Evolutionary conservation across 805 yeast genomes (phyloP).

Genomic region (Dipodascopsis uninucleata): DNA sequence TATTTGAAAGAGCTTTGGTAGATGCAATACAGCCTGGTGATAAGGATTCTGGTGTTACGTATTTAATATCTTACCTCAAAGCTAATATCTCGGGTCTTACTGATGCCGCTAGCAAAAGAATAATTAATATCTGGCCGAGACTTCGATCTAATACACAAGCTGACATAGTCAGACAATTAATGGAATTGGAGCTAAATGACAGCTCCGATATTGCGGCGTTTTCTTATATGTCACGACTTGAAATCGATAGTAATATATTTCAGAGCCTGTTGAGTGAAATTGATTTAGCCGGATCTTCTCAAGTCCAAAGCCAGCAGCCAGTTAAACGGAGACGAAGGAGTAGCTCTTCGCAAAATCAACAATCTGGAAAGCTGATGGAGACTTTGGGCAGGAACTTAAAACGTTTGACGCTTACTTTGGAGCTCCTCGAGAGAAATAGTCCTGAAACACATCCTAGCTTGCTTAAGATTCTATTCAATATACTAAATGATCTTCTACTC

Average conservation of each 20-base stretch:
- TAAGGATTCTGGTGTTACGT: slow-evolving; percentile 55
- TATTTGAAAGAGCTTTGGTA: slow-evolving; percentile 57
- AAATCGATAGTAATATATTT: slow-evolving; percentile 59
- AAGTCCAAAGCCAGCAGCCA: slow-evolving; percentile 9
- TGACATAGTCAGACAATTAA: slow-evolving; percentile 53
- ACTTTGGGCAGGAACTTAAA: slow-evolving; percentile 34
- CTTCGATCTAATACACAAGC: slow-evolving; percentile 58
- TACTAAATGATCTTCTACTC: slow-evolving; percentile 45
- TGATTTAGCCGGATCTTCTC: background rate
- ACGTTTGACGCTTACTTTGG: slow-evolving; percentile 72
- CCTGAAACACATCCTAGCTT: slow-evolving; percentile 32
- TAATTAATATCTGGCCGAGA: slow-evolving; percentile 53
- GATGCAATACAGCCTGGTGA: slow-evolving; percentile 62
- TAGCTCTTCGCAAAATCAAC: slow-evolving; percentile 65
- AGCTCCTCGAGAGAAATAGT: slow-evolving; percentile 59
- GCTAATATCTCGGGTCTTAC: slow-evolving; percentile 31
- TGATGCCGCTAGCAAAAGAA: slow-evolving; percentile 48
- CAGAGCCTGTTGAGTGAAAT: slow-evolving; percentile 11
- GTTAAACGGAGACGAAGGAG: slow-evolving; percentile 76
- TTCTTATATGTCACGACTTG: slow-evolving; percentile 48
- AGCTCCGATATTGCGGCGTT: slow-evolving; percentile 44
- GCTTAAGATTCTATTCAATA: slow-evolving; percentile 37
- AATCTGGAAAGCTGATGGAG: slow-evolving; percentile 29
- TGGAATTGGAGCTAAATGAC: slow-evolving; percentile 51
- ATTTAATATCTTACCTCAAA: slow-evolving; percentile 53